phyloP scores from a whole-genome alignment of 495 filamentous ascomycete genomes.

The Neurospora africana region DNA sequence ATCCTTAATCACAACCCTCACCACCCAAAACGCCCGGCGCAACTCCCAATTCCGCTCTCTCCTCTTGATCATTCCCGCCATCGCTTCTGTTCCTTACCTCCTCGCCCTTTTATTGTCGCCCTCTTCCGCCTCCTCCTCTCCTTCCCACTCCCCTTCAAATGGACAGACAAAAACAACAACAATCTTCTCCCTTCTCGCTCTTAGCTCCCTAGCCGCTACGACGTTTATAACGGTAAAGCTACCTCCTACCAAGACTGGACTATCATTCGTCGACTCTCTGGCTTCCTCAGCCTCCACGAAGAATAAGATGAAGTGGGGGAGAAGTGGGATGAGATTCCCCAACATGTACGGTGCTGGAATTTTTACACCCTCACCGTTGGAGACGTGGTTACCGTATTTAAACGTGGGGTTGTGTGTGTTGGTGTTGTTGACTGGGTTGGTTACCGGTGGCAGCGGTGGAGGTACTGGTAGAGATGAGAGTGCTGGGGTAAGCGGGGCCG shows the following conservation, averaged over 20 bases:
- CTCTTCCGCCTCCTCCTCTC: conserved; percentile 1
- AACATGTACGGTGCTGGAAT: not conserved
- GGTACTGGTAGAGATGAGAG: no score
- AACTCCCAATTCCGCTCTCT: conserved; percentile 48
- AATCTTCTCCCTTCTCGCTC: conserved; percentile 41
- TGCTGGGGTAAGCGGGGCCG: conserved; percentile 1
- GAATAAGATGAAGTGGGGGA: not conserved
- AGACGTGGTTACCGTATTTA: conserved; percentile 36
- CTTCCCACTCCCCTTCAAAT: conserved; percentile 4
- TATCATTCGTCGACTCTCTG: conserved; percentile 23
- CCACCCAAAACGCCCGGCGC: conserved; percentile 43
- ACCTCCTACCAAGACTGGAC: conserved; percentile 28
- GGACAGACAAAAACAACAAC: conserved; percentile 24
- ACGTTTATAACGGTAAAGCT: conserved; percentile 38
- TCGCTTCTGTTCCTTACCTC: conserved; percentile 43
- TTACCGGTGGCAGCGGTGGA: conserved; percentile 10
- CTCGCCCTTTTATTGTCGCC: conserved; percentile 29
- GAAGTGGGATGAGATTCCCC: not conserved
- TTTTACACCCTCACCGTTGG: conserved; percentile 24
- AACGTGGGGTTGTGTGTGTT: conserved; percentile 34
- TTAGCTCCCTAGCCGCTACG: conserved; percentile 50
- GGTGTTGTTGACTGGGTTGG: conserved; percentile 23
- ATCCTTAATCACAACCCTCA: conserved; percentile 48
- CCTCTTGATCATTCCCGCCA: conserved; percentile 48
- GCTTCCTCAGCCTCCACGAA: not conserved